Percentiles rank a stretch among this genome's conserved stretches.
These are phyloP conservation scores for Backusella liffmaniae DNA, from an alignment of 192 early-diverging fungal species.

Conservation along the genomic window DNA sequence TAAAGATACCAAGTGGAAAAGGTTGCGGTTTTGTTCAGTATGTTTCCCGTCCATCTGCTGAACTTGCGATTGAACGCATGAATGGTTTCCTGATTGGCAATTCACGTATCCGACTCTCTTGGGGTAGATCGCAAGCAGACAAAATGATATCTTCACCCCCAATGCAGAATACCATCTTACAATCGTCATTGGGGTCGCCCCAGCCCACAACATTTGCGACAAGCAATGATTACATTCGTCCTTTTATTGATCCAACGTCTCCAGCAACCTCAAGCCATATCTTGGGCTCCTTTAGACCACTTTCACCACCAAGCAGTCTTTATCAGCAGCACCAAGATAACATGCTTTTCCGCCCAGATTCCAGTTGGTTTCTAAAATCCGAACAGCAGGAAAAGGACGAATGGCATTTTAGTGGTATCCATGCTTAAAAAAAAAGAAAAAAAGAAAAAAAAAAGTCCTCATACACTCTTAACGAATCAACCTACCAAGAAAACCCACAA, in stretches of 20 bases:
- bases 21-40: slow-evolving; percentile 96
- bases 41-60: slow-evolving; percentile 81
- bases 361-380: background rate
- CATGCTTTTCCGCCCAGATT: background rate
- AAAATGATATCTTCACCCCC: background rate
- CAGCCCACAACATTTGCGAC: background rate
- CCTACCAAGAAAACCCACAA: no score
- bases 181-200: background rate
- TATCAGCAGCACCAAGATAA: background rate
- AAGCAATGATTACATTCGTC: background rate
- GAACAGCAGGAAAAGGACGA: background rate
- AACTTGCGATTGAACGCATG: slow-evolving; percentile 87
- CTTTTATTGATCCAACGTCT: background rate
- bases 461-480: no score
- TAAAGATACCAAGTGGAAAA: slow-evolving; percentile 92
- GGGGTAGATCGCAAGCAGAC: slow-evolving; percentile 49
- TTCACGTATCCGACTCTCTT: slow-evolving; percentile 50
- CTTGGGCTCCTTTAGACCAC: slow-evolving; percentile 6
- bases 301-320: slow-evolving; percentile 2
- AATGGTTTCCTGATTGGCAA: slow-evolving; percentile 80
- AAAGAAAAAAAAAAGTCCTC: background rate
- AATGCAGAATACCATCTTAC: background rate
- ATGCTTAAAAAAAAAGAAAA: background rate
- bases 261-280: background rate
- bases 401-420: background rate